Evolutionary conservation across 306 rosid genomes (phyloP), one percentile per base, ranked within the genome.

Genomic region (Calophaca sinica): DNA sequence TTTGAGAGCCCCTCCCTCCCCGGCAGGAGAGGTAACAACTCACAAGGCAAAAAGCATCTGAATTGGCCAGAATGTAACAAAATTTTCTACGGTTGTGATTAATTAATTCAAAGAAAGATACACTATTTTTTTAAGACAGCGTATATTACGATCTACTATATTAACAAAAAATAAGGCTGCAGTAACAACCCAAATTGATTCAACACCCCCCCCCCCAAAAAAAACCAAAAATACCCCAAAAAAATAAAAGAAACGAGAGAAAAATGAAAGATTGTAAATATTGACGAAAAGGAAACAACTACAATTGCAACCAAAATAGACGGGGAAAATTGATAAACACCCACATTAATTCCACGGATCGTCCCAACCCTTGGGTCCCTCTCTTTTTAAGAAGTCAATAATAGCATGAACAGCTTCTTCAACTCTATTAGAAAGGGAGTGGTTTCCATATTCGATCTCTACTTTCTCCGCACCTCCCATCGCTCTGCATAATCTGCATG

Each of bases 351-450:
- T 82, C 99, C 99, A 96, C 2, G 99, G 99, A 75, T 96, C 99
- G 76, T 96, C 98, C 99, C 99, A 96, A 33, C 98, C 98, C 70
- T 85, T 96, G 45, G 98, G 99, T 63, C 93, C 98, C 48, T 88
- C 99, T 78, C 98, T 89, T 80, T 74, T 90, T 7, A 96, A 78
- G 79, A 96, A 96, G 65, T 92, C 89, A 70, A 96, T 79, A 4
- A 96, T 96, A 32, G 90, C 98, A 2, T 75, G 70, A 48, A 92
- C 99, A 82, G 89, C 93, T 82, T 96, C 99, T 28, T 80, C 82
- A 48, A 84, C 88, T 89, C 98, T 89, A 78, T 96, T 96, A 36
- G 99, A 96, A 42, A 96, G 99, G 64, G 99, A 89, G 72, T 96
- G 99, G 73, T 92, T 92, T 80, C 98, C 98, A 68, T 96, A 81